Evolutionary conservation across 768 basidiomycete species (phyloP), one percentile per base, ranked within the genome.

Genomic region (Tephrocybe rancida): DNA sequence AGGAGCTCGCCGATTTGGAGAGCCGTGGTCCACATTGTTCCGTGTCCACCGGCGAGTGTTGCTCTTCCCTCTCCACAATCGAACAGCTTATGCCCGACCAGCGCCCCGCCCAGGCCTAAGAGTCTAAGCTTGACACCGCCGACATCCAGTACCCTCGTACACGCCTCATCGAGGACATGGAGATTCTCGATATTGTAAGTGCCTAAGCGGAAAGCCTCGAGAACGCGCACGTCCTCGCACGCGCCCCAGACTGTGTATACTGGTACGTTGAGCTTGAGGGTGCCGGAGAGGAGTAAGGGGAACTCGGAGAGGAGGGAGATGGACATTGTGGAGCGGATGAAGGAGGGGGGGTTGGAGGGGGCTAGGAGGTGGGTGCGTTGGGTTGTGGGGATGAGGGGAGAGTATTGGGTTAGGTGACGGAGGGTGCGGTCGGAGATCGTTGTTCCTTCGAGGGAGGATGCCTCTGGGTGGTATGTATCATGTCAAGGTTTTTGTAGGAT

Each of bases 21-120:
- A 4, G 93, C 91, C 0, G 96, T 98, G 0, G 93, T 92, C 97
- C 97, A 99, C 88, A 98, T 96, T 18, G 95, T 98, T 26, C 97
- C 97, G 64, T 93, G 90, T 1, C 95, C 97, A 30, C 97, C 97
- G 0, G 97, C 96, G 58, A 99, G 97, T n/a, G 96, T 98, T 10
- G 93, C 95, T 41, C 76, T 85, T 3, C 95, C 96, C 44, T 96
- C 92, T 0, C 96, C 92, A 58, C 94, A 94, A 72, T 93, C 90
- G 62, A 95, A 94, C 78, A 94, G 83, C 70, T 98, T 98, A 78
- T 98, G 95, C 37, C 87, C 85, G 5, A 97, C 94, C 37, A 98
- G 82, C 2, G 95, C 95, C 48, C 97, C 97, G 8, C 97, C 97
- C 24, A 99, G 79, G 35, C 96, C 97, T n/a, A 99, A 85, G 37